Evolutionary conservation across 805 yeast genomes (phyloP), one percentile per base, ranked within the genome.

Genomic region (Suhomyces sp.): DNA sequence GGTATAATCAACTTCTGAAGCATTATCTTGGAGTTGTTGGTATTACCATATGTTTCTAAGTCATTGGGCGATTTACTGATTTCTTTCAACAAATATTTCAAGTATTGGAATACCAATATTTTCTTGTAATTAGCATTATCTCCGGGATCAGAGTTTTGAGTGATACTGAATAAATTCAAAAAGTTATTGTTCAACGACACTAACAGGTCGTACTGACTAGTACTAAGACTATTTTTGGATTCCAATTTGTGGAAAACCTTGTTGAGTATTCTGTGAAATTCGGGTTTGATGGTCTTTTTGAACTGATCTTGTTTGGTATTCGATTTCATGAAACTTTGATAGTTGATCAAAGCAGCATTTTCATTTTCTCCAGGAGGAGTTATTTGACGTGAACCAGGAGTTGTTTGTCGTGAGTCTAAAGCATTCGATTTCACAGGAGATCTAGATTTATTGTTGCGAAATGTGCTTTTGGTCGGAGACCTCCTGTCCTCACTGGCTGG

Each of bases 11-110:
- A 47, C 36, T 53, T 55, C 39, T 53, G 65, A n/a, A 66, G 45
- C 21, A 49, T 42, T 11, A 38, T 25, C 31, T 48, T 39, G 8
- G 48, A 31, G 28, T 29, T 36, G 18, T 26, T 38, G 12, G 31
- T 31, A n/a, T n/a, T n/a, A 14, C 33, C 27, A 11, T 22, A 21
- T 5, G 23, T 20, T 16, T 31, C 35, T 11, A 19, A 19, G 24
- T 32, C 35, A 7, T 17, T 11, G 10, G 31, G 12, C 4, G 20
- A n/a, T 25, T 62, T 63, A 16, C 52, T 36, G 16, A 68, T 36
- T 31, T 68, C 74, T 38, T 63, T 64, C 28, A 68, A 40, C 7
- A 68, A 43, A 31, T 65, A 65, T 44, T 67, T 65, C 35, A 68
- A 46, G 36, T 60, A 64, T 39, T 65, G 72, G 34, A 62, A 65